These are phyloP conservation scores for Aechmea fasciata DNA, from an alignment of 176 grass and related monocot genomes.

Conservation along the genomic window DNA sequence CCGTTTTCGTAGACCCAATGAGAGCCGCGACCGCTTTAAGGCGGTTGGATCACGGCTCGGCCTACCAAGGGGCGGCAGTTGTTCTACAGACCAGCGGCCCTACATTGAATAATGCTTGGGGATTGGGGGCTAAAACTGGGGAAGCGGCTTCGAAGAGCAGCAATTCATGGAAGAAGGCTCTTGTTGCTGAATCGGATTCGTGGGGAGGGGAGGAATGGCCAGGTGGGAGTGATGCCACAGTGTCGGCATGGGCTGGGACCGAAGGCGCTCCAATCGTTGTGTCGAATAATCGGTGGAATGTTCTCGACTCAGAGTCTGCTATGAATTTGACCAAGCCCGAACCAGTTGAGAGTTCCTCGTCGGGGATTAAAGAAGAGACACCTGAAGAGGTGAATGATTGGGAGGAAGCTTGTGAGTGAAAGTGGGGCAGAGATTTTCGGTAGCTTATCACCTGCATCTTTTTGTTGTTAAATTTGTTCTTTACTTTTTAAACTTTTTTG, in stretches of 20 bases:
- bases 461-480: constrained; percentile 3
- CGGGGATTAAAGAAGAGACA: constrained; percentile 25
- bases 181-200: constrained; percentile 34
- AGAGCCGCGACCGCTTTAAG: constrained; percentile 81
- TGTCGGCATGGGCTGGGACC: constrained; percentile 17
- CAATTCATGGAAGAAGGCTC: constrained; percentile 69
- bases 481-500: background rate
- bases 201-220: constrained; percentile 48
- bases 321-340: constrained; percentile 9
- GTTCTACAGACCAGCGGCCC: constrained; percentile 26
- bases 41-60: constrained; percentile 78
- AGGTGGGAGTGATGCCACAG: constrained; percentile 28
- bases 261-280: constrained; percentile 25
- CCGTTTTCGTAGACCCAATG: constrained; percentile 67
- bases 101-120: constrained; percentile 36
- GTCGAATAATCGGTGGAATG: constrained; percentile 56
- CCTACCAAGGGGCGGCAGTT: constrained; percentile 66
- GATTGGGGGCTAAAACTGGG: constrained; percentile 30
- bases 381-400: constrained; percentile 65
- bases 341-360: constrained; percentile 1
- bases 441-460: constrained; percentile 1
- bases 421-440: background rate
- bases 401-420: constrained; percentile 81
- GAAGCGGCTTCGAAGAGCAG: constrained; percentile 26
- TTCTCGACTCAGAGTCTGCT: constrained; percentile 43